Evolutionary conservation across 1,139 yeast species (phyloP).

Genomic region (Taphrina betulina): DNA sequence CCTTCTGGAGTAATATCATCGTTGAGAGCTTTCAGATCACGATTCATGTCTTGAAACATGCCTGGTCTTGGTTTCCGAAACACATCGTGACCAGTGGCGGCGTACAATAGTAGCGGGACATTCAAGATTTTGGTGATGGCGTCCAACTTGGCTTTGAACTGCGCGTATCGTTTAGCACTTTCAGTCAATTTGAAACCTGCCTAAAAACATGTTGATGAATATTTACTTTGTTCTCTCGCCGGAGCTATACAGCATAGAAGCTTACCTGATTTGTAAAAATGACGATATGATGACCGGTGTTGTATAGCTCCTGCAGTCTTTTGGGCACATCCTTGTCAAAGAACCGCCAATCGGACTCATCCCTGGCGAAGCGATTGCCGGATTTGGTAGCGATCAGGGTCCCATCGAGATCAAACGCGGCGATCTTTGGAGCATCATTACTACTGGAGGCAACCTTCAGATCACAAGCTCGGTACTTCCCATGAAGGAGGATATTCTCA

Average conservation of each 20-base stretch:
- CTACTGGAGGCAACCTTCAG: not conserved
- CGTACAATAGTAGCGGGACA: constrained; percentile 57
- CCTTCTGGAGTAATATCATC: constrained; percentile 36
- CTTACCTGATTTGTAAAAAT: constrained; percentile 89
- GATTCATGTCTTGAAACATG: constrained; percentile 58
- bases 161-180: constrained; percentile 52
- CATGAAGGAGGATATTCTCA: not conserved
- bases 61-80: constrained; percentile 77
- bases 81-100: constrained; percentile 46
- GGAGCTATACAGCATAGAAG: constrained; percentile 43
- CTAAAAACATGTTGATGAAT: not conserved
- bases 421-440: constrained; percentile 44
- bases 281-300: constrained; percentile 47
- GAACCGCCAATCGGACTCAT: constrained; percentile 71
- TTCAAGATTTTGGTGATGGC: constrained; percentile 39
- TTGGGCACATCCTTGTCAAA: constrained; percentile 46
- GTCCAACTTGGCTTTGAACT: constrained; percentile 42
- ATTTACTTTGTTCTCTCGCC: not conserved
- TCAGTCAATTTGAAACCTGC: constrained; percentile 14
- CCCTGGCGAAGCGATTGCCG: constrained; percentile 56
- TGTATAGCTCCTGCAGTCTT: constrained; percentile 42
- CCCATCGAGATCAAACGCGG: constrained; percentile 71
- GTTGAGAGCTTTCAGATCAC: constrained; percentile 42
- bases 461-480: not conserved
- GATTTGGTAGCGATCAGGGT: constrained; percentile 51